These are phyloP conservation scores for Chlorella ohadii DNA, from an alignment of 139 green algal species.

Conservation along the genomic window DNA sequence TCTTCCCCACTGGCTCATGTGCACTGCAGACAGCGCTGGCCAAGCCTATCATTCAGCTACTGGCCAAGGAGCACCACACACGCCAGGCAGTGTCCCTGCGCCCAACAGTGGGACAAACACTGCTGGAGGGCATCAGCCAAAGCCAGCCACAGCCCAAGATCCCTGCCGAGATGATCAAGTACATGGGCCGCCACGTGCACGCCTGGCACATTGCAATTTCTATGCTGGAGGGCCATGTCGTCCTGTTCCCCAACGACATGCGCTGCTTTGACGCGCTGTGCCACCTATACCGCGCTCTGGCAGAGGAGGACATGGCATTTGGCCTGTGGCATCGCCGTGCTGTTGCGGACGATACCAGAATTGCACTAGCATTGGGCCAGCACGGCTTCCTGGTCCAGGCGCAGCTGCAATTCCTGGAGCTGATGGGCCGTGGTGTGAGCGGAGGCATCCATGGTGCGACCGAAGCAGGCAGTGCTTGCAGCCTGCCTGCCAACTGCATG, in stretches of 20 bases:
- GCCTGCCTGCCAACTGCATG: no score
- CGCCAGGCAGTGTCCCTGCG: constrained; percentile 70
- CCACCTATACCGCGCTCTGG: constrained; percentile 86
- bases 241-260: constrained; percentile 92
- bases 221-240: constrained; percentile 95
- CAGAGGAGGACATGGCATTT: constrained; percentile 90
- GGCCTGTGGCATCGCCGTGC: constrained; percentile 86
- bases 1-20: background rate
- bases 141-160: constrained; percentile 98
- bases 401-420: constrained; percentile 78
- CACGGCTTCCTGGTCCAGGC: constrained; percentile 82
- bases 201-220: constrained; percentile 97
- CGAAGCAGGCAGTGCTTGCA: background rate
- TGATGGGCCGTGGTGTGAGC: constrained; percentile 41
- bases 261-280: constrained; percentile 91
- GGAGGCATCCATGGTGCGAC: constrained; percentile 13
- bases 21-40: constrained; percentile 73
- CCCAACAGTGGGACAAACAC: constrained; percentile 91
- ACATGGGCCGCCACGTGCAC: constrained; percentile 96
- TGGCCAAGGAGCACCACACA: constrained; percentile 92
- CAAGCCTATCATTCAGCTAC: constrained; percentile 95
- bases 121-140: constrained; percentile 94
- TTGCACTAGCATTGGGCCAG: constrained; percentile 85
- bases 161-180: constrained; percentile 97
- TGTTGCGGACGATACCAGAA: constrained; percentile 64